Evolutionary conservation across 2,329 filamentous ascomycete genomes (phyloP).

Genomic region (Fusarium sambucinum): DNA sequence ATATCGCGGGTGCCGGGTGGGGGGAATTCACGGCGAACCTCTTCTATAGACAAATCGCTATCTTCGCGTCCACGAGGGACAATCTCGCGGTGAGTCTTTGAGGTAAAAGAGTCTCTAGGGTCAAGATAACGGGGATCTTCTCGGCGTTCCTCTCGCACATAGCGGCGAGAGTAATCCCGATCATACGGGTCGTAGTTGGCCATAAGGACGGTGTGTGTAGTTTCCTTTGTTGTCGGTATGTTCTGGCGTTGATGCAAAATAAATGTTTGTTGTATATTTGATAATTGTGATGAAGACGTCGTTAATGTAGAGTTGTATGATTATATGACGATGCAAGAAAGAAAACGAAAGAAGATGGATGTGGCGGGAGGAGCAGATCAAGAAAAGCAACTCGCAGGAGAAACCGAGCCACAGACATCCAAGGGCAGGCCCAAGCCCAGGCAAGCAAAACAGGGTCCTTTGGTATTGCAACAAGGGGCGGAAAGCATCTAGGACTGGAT

Average conservation of each 20-base stretch:
- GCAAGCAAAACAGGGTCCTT: slow-evolving; percentile 43
- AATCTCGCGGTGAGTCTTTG: slow-evolving; percentile 64
- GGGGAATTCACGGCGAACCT: slow-evolving; percentile 86
- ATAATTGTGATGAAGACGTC: neutral
- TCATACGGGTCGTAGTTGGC: slow-evolving; percentile 68
- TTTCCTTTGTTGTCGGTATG: slow-evolving; percentile 15
- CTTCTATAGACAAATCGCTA: slow-evolving; percentile 81
- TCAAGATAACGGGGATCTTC: slow-evolving; percentile 68
- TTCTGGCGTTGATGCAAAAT: slow-evolving; percentile 2
- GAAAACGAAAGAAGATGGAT: slow-evolving; percentile 25
- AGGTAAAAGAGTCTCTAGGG: slow-evolving; percentile 61
- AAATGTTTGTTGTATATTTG: slow-evolving; percentile 7
- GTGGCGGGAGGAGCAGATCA: slow-evolving; percentile 23
- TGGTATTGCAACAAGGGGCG: slow-evolving; percentile 26
- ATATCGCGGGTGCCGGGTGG: slow-evolving; percentile 69
- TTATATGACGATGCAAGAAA: slow-evolving; percentile 25
- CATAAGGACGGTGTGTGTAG: slow-evolving; percentile 46
- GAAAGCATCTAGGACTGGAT: slow-evolving; percentile 9
- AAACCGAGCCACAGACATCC: slow-evolving; percentile 32
- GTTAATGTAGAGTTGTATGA: slow-evolving; percentile 9
- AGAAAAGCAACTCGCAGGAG: slow-evolving; percentile 27
- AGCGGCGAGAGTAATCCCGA: slow-evolving; percentile 62
- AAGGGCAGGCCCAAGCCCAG: slow-evolving; percentile 11
- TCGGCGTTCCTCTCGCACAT: slow-evolving; percentile 67
- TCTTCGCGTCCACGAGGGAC: slow-evolving; percentile 74